phyloP scores from a whole-genome alignment of 176 grass and related monocot genomes.

The Paspalum vaginatum region DNA sequence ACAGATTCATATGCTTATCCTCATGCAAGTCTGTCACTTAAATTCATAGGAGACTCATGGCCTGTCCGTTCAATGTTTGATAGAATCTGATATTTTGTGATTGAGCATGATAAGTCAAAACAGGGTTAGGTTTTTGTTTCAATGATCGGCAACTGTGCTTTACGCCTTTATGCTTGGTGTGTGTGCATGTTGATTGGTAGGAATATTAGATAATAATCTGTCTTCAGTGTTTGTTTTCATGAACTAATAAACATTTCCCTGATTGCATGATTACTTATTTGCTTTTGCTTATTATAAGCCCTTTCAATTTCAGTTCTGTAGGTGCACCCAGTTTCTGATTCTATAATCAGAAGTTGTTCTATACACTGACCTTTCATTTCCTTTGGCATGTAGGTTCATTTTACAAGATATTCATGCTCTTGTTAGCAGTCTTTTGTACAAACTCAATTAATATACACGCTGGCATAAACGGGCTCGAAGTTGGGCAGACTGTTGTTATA shows the following conservation, averaged over 20 bases:
- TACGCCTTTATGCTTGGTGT: neutral
- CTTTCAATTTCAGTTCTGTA: constrained; percentile 6
- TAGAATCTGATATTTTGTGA: constrained; percentile 7
- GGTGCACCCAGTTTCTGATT: constrained; percentile 14
- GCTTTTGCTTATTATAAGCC: constrained; percentile 4
- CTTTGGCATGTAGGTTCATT: constrained; percentile 59
- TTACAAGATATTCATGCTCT: constrained; percentile 96
- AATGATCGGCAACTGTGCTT: neutral
- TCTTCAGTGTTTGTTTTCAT: neutral
- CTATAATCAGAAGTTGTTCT: constrained; percentile 6
- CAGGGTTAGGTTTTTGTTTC: no score
- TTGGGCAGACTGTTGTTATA: constrained; percentile 94
- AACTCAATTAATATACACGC: constrained; percentile 99
- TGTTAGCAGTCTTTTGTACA: constrained; percentile 96
- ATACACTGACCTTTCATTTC: constrained; percentile 33
- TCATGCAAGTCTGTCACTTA: neutral
- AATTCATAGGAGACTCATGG: neutral
- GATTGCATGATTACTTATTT: constrained; percentile 29
- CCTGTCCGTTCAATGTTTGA: neutral
- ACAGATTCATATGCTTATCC: neutral
- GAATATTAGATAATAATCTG: constrained; percentile 16
- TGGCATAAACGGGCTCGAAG: constrained; percentile 96
- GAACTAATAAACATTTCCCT: neutral
- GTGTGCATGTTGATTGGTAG: constrained; percentile 6
- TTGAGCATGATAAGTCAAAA: neutral